These are phyloP conservation scores for Dothiorella sarmentorum DNA, from an alignment of 2,329 filamentous ascomycete species.

Conservation along the genomic window DNA sequence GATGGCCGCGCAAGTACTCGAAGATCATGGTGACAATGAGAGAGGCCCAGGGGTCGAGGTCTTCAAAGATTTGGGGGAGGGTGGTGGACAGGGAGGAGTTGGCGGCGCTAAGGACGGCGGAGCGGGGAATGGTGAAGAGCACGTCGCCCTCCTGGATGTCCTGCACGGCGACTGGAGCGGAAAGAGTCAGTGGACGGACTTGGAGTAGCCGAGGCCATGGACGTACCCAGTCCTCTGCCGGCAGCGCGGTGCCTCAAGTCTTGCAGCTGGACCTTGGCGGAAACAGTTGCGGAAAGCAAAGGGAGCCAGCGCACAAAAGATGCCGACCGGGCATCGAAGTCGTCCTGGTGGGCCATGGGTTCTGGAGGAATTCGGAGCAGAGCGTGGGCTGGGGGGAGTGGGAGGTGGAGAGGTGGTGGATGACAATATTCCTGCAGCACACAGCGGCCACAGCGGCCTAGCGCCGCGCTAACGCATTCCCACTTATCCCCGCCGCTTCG, in stretches of 20 bases:
- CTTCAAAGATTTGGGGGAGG: slow-evolving; percentile 39
- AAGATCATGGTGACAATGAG: slow-evolving; percentile 78
- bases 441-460: slow-evolving; percentile 1
- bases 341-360: slow-evolving; percentile 20
- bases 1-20: slow-evolving; percentile 59
- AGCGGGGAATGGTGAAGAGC: slow-evolving; percentile 75
- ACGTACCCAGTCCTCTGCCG: slow-evolving; percentile 63
- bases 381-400: background rate
- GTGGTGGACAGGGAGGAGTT: slow-evolving; percentile 64
- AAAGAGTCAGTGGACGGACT: background rate
- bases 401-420: background rate
- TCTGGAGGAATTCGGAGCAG: background rate
- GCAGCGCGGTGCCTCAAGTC: slow-evolving; percentile 56
- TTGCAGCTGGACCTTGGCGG: slow-evolving; percentile 54
- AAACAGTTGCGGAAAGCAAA: slow-evolving; percentile 52
- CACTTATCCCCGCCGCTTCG: background rate
- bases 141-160: slow-evolving; percentile 72
- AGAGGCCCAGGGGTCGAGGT: slow-evolving; percentile 49
- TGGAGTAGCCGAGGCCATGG: background rate
- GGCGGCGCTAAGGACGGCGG: slow-evolving; percentile 65
- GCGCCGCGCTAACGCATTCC: background rate
- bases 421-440: slow-evolving; percentile 12
- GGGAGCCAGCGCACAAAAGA: slow-evolving; percentile 58
- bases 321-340: slow-evolving; percentile 44
- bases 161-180: slow-evolving; percentile 59